phyloP scores from a whole-genome alignment of 169 alveolate genomes.

The Plasmodium cynomolgi region DNA sequence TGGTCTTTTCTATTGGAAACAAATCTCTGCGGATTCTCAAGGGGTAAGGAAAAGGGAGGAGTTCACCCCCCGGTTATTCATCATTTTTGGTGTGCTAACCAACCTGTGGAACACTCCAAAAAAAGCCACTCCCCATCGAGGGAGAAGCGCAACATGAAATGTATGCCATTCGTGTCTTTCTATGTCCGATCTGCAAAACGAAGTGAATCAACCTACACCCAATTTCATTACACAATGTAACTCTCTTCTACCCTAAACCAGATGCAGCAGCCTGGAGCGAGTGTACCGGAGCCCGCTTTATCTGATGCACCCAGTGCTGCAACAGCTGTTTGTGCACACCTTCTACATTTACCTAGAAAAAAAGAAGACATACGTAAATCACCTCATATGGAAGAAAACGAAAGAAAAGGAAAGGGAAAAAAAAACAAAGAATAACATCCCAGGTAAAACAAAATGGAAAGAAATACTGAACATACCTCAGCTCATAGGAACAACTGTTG shows the following conservation, averaged over 20 bases:
- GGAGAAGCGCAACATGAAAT: background rate
- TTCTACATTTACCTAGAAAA: slow-evolving; percentile 47
- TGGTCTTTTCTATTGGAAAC: slow-evolving; percentile 48
- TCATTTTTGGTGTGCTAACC: background rate
- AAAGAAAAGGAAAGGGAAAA: background rate
- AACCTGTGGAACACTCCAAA: background rate
- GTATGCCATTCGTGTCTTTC: background rate
- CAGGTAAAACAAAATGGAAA: background rate
- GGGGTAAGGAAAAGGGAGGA: background rate
- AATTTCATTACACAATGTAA: background rate
- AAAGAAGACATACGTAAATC: slow-evolving; percentile 22
- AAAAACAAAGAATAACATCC: background rate
- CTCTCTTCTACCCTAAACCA: background rate
- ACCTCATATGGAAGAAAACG: background rate
- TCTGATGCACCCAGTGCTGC: slow-evolving; percentile 28
- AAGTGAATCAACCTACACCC: background rate
- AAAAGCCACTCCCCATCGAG: background rate
- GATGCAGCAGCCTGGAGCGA: slow-evolving; percentile 42
- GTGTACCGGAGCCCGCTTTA: slow-evolving; percentile 43
- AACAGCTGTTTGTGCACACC: slow-evolving; percentile 47
- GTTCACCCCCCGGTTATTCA: background rate
- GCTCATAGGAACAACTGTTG: background rate
- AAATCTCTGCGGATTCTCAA: slow-evolving; percentile 38
- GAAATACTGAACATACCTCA: background rate
- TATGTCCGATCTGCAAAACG: background rate